A percentile compares a stretch with the other conserved stretches of the same genome.
These are phyloP conservation scores for Aureobasidium sp. DNA, from an alignment of 2,329 filamentous ascomycete species.

Conservation along the genomic window DNA sequence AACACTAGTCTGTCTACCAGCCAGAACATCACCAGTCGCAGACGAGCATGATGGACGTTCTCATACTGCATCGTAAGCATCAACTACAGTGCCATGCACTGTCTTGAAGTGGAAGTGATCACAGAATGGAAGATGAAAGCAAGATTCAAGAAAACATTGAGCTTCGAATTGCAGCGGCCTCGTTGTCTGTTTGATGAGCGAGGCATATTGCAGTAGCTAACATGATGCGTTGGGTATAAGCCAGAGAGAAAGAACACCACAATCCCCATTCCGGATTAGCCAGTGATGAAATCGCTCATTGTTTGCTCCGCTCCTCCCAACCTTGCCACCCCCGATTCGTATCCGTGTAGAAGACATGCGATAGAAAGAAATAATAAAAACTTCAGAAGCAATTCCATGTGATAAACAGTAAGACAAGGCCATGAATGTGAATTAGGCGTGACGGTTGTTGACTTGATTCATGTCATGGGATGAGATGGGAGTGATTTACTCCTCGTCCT, in stretches of 20 bases:
- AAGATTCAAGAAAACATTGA: background rate
- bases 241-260: background rate
- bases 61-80: background rate
- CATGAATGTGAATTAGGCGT: slow-evolving; percentile 12
- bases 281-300: background rate
- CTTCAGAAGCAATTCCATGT: slow-evolving; percentile 10
- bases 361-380: slow-evolving; percentile 7
- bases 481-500: slow-evolving; percentile 30
- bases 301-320: background rate
- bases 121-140: background rate
- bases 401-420: slow-evolving; percentile 14
- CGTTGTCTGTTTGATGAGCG: background rate
- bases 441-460: slow-evolving; percentile 10
- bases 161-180: background rate
- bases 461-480: background rate
- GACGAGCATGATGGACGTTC: background rate
- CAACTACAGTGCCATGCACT: background rate
- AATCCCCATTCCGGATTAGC: slow-evolving; percentile 5
- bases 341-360: slow-evolving; percentile 12
- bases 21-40: background rate
- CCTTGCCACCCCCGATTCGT: background rate
- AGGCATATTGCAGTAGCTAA: slow-evolving; percentile 3
- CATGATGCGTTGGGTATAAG: background rate
- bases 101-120: background rate
- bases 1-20: background rate